Evolutionary conservation across 345 rosid genomes (phyloP).

Genomic region (Gossypium anomalum): DNA sequence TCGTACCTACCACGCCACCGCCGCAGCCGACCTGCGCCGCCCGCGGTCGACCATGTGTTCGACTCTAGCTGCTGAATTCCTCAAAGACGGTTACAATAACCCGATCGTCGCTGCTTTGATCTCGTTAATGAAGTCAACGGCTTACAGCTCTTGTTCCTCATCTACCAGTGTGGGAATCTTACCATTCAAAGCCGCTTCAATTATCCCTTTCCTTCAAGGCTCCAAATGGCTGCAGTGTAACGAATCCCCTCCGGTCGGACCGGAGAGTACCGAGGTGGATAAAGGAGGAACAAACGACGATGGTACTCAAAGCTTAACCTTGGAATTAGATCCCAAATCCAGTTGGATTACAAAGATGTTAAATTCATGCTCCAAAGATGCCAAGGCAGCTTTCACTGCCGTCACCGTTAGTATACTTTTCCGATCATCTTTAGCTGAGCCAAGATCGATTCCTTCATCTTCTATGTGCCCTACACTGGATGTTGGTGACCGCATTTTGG

Average conservation of each 20-base stretch:
- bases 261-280: constrained; percentile 41
- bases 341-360: constrained; percentile 64
- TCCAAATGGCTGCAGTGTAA: constrained; percentile 74
- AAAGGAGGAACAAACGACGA: constrained; percentile 34
- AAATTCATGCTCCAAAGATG: constrained; percentile 65
- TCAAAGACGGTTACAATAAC: constrained; percentile 36
- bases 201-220: constrained; percentile 61
- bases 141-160: constrained; percentile 28
- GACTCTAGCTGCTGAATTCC: constrained; percentile 42
- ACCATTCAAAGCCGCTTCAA: constrained; percentile 52
- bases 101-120: constrained; percentile 48
- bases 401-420: constrained; percentile 73
- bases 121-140: constrained; percentile 53
- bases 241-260: constrained; percentile 30
- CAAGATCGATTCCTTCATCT: constrained; percentile 73
- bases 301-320: constrained; percentile 14
- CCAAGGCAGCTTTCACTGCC: constrained; percentile 79
- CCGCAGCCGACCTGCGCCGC: constrained; percentile 8
- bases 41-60: constrained; percentile 31
- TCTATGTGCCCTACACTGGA: constrained; percentile 92
- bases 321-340: constrained; percentile 34
- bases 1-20: constrained; percentile 13
- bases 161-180: constrained; percentile 36
- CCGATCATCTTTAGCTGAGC: constrained; percentile 78
- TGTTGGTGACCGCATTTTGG: constrained; percentile 81